Evolutionary conservation across 2,329 filamentous ascomycete genomes (phyloP).

Genomic region (Fonsecaea pugnacius): DNA sequence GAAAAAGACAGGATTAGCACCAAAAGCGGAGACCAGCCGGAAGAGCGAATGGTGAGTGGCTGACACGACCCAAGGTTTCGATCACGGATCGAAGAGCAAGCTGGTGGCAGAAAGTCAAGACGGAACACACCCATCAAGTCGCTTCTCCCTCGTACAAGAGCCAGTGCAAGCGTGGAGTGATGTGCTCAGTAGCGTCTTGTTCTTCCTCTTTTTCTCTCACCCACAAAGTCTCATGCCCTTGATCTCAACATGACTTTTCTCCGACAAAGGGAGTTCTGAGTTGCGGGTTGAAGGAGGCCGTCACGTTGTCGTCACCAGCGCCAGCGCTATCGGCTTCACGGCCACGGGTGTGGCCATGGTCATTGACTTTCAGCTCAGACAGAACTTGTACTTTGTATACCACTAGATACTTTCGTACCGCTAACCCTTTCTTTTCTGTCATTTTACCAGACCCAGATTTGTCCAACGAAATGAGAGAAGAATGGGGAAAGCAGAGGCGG

Average conservation of each 20-base stretch:
- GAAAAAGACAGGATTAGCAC: slow-evolving; percentile 30
- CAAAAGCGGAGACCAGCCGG: slow-evolving; percentile 25
- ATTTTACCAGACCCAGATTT: background rate
- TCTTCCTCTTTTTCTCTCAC: background rate
- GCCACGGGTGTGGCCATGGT: background rate
- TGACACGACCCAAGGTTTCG: slow-evolving; percentile 4
- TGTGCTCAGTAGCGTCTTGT: background rate
- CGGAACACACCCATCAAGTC: slow-evolving; percentile 2
- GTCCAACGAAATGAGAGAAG: background rate
- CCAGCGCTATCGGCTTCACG: background rate
- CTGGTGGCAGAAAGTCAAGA: background rate
- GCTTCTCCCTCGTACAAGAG: background rate
- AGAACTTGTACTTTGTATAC: background rate
- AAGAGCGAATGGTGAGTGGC: slow-evolving; percentile 8
- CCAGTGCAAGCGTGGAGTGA: background rate
- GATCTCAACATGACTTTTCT: background rate
- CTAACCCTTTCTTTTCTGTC: background rate
- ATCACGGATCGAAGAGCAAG: background rate
- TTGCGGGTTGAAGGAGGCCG: background rate
- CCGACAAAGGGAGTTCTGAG: background rate
- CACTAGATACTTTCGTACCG: background rate
- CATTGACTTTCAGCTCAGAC: background rate
- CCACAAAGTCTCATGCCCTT: background rate
- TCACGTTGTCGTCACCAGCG: slow-evolving; percentile 4
- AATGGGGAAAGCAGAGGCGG: slow-evolving; percentile 1